Base-by-base conservation (phyloP, 225 moss, liverwort and hornwort genomes). In the Ulota crispa region DNA sequence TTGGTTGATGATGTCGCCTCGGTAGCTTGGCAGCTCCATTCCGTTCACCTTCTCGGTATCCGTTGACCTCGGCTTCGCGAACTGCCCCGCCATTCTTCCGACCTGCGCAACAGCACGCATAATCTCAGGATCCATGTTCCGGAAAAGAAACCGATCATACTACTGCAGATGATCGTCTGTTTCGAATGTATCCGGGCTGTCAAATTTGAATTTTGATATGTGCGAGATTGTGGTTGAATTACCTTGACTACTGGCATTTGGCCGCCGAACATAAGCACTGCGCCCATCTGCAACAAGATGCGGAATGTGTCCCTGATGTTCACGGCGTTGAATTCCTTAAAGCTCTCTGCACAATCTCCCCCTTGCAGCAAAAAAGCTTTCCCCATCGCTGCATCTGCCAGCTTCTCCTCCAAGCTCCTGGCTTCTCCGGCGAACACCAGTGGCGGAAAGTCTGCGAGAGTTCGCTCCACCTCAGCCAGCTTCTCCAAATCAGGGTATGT, bases 161-260 rank as follows among this genome's bases (percentile, higher is more conserved):
- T 18, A 8, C 30, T 12, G 15, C 30, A 62, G 27, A 62, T 14
- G n/a, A 79, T 45, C 70, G 56, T 21, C 9, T 24, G 2, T 0
- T 8, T 0, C 15, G 14, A 7, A 68, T 27, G 7, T 56, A 14
- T 78, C 13, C 28, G 0, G 56, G 20, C 8, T 27, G 5, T 14
- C 62, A 23, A 53, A n/a, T 7, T 26, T 31, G 59, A 59, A 16
- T 30, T 16, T 41, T 70, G 43, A 9, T n/a, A 15, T 69, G 15
- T 56, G 5, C 10, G 26, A n/a, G 70, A 47, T 36, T 47, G 72
- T 45, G 56, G 30, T 12, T 28, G 7, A 4, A 30, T 53, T 72
- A 84, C 95, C 95, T 95, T 95, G 39, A 95, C 92, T 26, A 95
- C 93, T 10, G 93, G 95, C 93, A 93, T 89, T 85, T 95, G 95